A percentile compares a stretch with the other conserved stretches of the same genome.
Evolutionary conservation across 1,284 basidiomycete genomes (phyloP).

Genomic region (Cutaneotrichosporon spelunceum): DNA sequence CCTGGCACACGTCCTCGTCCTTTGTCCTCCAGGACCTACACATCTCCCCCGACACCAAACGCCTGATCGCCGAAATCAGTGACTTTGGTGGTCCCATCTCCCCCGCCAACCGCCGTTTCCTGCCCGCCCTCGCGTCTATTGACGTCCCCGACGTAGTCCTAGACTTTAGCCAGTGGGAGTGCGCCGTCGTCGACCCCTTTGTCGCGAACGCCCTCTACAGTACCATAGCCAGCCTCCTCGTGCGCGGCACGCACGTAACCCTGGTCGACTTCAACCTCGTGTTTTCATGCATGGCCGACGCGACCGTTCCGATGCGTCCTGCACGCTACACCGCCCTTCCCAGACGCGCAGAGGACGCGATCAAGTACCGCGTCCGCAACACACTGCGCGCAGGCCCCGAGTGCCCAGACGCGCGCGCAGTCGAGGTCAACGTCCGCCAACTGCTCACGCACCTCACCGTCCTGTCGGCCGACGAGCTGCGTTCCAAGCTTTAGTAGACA

Average conservation of each 20-base stretch:
- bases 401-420: background rate
- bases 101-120: background rate
- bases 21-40: background rate
- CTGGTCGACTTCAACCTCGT: background rate
- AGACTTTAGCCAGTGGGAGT: background rate
- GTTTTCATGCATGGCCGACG: constrained; percentile 1
- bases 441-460: background rate
- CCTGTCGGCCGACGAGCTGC: background rate
- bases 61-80: background rate
- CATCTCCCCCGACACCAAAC: background rate
- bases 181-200: background rate
- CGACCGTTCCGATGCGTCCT: background rate
- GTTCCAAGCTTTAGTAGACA: background rate
- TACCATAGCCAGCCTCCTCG: background rate
- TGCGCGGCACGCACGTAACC: background rate
- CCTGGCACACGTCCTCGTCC: background rate
- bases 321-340: background rate
- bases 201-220: background rate
- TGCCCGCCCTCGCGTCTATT: background rate
- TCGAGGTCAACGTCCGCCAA: background rate
- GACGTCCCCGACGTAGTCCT: background rate
- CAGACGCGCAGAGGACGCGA: background rate
- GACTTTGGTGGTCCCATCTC: background rate
- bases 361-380: background rate
- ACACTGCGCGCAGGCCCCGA: background rate